Evolutionary conservation across 257 asterid species (phyloP), one percentile per base, ranked within the genome.

Genomic region (Eucommia ulmoides): DNA sequence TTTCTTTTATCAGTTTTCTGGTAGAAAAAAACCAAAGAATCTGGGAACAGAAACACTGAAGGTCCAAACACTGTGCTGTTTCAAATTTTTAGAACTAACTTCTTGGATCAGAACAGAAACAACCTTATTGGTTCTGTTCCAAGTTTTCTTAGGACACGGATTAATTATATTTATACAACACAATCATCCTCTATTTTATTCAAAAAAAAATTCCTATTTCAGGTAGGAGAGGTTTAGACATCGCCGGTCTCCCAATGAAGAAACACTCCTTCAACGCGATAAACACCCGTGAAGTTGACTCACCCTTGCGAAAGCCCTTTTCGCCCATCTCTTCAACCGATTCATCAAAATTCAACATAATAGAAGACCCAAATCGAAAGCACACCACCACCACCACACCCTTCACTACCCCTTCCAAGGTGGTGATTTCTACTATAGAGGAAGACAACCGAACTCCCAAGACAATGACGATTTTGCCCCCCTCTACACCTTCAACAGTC

Each of bases 371-470:
- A 41, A 74, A 72, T 74, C 66, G 60, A 50, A 86, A 86, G 46
- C 88, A 80, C 12, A 64, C 33, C 22, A 80, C 8, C 2, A 42
- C 42, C 65, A 74, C 25, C 20, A 63, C 77, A 55, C 63, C 81
- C 8, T 69, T 71, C 54, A 23, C 60, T 55, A 83, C 94, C 48
- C 93, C 98, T 25, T 54, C 81, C 61, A 91, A 81, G 79, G 64
- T 26, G 33, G 64, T 26, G 33, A 60, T 71, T 3, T 53, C 70
- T 22, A 25, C 57, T 4, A 33, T 54, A 3, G 89, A 79, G 15
- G 73, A 73, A 45, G 98, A 83, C 69, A 86, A 86, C 63, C 65
- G 80, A 63, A 77, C 85, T 24, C 95, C 94, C 33, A 78, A 55
- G 24, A 35, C 80, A 48, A 71, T 56, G 81, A 22, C 73, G 33